Base-by-base conservation (phyloP, 2,329 filamentous ascomycete species). In the Didymella arachidicola region DNA sequence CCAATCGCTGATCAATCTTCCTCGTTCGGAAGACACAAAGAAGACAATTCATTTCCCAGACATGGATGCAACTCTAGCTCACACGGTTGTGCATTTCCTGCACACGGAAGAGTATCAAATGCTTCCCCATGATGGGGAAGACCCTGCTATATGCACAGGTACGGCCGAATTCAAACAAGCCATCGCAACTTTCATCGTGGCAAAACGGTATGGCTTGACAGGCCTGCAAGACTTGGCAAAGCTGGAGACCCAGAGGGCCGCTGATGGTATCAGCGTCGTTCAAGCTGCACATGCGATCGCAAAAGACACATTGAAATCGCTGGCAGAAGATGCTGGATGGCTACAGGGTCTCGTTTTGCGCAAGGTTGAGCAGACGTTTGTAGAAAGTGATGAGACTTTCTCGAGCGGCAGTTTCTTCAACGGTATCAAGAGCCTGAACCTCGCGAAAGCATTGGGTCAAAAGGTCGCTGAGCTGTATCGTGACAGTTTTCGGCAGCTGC, bases 101-200 rank as follows among this genome's bases (percentile, higher is more conserved):
- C 55, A 69, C 58, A 72, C 69, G 2, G 64, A 62, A 14, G 36
- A 53, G 18, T 72, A 72, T 46, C 69, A 72, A 41, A 68, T 66
- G 11, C 64, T 72, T 4, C 11, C 10, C 30, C 14, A 16, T 6
- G n/a, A 4, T 6, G 36, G 22, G 36, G 36, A 39, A n/a, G 29
- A 39, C 22, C 7, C n/a, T 3, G 18, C 32, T 5, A 8, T 14
- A 4, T 11, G 12, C 19, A 18, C 6, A 2, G 12, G 32, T 2
- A 50, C 22, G 7, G 2, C 25, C 1, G 27, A 50, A 2, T 27
- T 50, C 22, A 50, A 41, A 12, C 19, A 50, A 41, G 34, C 47
- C 16, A 41, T 50, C 8, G 22, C 25, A n/a, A n/a, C 27, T 11
- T 50, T 30, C 18, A 19, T 41, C 7, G 47, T 36, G 8, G 22